A percentile compares a stretch with the other conserved stretches of the same genome.
phyloP scores from a whole-genome alignment of 2,329 filamentous ascomycete genomes.

The Alternaria conjuncta region DNA sequence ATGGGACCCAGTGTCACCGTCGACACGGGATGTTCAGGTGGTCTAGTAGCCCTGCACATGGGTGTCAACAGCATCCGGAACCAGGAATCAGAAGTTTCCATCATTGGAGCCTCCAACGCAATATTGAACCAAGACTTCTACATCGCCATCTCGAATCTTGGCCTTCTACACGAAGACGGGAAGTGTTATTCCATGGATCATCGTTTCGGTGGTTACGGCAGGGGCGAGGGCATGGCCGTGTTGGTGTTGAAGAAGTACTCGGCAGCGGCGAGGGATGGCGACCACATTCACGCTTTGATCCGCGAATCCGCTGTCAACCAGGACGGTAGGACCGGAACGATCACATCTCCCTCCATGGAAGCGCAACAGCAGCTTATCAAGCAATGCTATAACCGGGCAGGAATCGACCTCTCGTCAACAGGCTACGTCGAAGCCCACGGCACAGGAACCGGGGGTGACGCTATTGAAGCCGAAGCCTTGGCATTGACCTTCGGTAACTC shows the following conservation, averaged over 20 bases:
- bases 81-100: neutral
- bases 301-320: neutral
- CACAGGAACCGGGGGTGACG: slow-evolving; percentile 59
- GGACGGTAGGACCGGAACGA: neutral
- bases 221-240: neutral
- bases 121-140: slow-evolving; percentile 2
- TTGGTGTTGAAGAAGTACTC: neutral
- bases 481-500: neutral
- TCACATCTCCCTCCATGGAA: neutral
- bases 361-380: neutral
- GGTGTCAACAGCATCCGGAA: neutral
- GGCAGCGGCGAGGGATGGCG: neutral
- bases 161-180: neutral
- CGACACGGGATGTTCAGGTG: slow-evolving; percentile 1
- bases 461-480: slow-evolving; percentile 15
- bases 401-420: slow-evolving; percentile 4
- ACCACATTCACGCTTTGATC: slow-evolving; percentile 1
- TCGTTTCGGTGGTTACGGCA: neutral
- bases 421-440: slow-evolving; percentile 32
- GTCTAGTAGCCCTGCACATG: neutral
- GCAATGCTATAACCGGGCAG: neutral
- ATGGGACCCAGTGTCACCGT: neutral
- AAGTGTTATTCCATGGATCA: neutral
- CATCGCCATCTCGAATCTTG: neutral
- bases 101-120: neutral